Conservation (phyloP, 805 yeast genomes). For the Middelhovenomyces tepae region DNA sequence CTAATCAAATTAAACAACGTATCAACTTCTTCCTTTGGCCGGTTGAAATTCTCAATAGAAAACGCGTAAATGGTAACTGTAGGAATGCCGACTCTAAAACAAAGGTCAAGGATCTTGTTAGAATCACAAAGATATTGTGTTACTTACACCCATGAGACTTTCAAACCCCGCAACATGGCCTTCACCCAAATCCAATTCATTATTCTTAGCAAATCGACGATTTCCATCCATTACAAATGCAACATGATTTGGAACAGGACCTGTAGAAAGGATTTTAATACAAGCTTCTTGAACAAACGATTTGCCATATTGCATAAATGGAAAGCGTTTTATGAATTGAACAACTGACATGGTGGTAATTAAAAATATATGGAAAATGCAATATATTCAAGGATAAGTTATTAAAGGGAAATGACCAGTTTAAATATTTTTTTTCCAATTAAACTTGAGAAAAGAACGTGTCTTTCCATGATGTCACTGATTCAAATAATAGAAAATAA, state of each 20-base stretch:
- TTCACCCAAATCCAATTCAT: conserved; percentile 62
- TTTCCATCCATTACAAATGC: conserved; percentile 98
- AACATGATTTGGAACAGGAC: conserved; percentile 79
- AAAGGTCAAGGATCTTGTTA: conserved; percentile 49
- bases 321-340: no score
- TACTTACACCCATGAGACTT: conserved; percentile 42
- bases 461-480: no score
- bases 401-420: no score
- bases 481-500: no score
- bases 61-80: conserved; percentile 92
- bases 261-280: conserved; percentile 43
- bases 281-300: conserved; percentile 20
- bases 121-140: no score
- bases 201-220: conserved; percentile 70
- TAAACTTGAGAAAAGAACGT: no score
- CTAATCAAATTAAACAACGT: conserved; percentile 48
- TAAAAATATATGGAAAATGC: no score
- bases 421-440: no score
- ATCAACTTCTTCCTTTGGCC: conserved; percentile 72
- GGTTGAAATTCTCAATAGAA: conserved; percentile 88
- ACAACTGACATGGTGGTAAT: no score
- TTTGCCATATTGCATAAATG: conserved; percentile 16
- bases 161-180: conserved; percentile 91
- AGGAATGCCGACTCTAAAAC: conserved; percentile 70
- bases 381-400: no score